Percentiles rank a stretch among this genome's conserved stretches.
phyloP scores from a whole-genome alignment of 2,329 filamentous ascomycete species.

The Cladophialophora psammophila region DNA sequence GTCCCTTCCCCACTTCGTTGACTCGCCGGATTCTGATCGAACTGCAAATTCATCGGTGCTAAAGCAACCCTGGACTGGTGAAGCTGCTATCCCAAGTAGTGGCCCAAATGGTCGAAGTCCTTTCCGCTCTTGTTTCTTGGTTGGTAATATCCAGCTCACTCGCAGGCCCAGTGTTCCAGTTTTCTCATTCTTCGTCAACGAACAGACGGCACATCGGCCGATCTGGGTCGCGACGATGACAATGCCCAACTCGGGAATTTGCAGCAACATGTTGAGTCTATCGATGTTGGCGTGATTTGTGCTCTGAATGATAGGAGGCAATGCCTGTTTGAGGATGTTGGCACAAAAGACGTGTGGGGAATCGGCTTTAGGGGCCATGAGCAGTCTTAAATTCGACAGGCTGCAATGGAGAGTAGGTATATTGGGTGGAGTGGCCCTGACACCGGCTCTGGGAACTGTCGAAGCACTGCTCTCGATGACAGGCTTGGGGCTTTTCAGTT shows the following conservation, averaged over 20 bases:
- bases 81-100: conserved; percentile 63
- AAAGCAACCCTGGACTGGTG: conserved; percentile 61
- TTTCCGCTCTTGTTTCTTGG: conserved; percentile 56
- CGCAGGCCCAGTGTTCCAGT: conserved; percentile 55
- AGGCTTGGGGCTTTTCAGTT: neutral
- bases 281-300: conserved; percentile 30
- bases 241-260: conserved; percentile 66
- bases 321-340: conserved; percentile 37
- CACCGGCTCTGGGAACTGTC: neutral
- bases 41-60: conserved; percentile 19
- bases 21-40: conserved; percentile 32
- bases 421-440: conserved; percentile 21
- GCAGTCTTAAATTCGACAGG: conserved; percentile 37
- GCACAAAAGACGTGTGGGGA: conserved; percentile 39
- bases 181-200: conserved; percentile 53
- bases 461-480: conserved; percentile 1
- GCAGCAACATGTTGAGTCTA: conserved; percentile 64
- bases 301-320: conserved; percentile 31
- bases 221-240: conserved; percentile 65
- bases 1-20: conserved; percentile 35
- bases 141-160: conserved; percentile 65
- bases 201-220: conserved; percentile 63
- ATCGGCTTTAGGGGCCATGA: conserved; percentile 34
- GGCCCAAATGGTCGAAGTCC: conserved; percentile 51
- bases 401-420: conserved; percentile 40